Percentiles rank a stretch among this genome's conserved stretches.
Conservation (phyloP, 2,329 filamentous ascomycete species). For the Pyrenophora tritici-repentis region DNA sequence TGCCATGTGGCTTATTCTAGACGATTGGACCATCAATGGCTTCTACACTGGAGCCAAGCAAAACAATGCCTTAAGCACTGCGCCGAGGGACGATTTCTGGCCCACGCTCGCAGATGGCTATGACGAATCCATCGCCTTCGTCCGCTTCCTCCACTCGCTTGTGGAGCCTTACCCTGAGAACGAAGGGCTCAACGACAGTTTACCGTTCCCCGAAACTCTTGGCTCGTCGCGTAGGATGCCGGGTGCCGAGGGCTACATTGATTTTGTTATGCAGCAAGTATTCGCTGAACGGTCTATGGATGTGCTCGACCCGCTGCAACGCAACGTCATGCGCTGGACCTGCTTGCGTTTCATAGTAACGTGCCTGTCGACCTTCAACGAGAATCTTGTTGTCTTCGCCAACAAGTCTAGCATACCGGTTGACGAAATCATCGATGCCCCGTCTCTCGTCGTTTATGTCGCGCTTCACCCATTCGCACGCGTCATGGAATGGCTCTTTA, state of each 20-base stretch:
- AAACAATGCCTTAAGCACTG: slow-evolving; percentile 26
- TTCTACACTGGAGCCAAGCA: slow-evolving; percentile 43
- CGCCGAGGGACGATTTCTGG: slow-evolving; percentile 59
- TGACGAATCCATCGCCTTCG: slow-evolving; percentile 84
- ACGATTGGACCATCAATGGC: slow-evolving; percentile 68
- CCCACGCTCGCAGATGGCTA: slow-evolving; percentile 77
- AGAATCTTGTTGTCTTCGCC: slow-evolving; percentile 84
- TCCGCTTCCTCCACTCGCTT: slow-evolving; percentile 75
- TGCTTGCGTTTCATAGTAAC: slow-evolving; percentile 83
- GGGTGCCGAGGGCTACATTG: slow-evolving; percentile 90
- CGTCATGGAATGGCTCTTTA: slow-evolving; percentile 98
- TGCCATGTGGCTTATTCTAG: slow-evolving; percentile 78
- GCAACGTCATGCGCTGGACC: slow-evolving; percentile 73
- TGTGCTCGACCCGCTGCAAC: slow-evolving; percentile 66
- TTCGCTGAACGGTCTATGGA: slow-evolving; percentile 71
- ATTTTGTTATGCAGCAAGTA: slow-evolving; percentile 83
- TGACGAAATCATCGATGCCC: slow-evolving; percentile 74
- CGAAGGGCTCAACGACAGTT: slow-evolving; percentile 68
- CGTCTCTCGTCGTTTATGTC: slow-evolving; percentile 78
- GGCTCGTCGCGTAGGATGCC: slow-evolving; percentile 77
- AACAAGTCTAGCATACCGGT: slow-evolving; percentile 77
- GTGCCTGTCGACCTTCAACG: slow-evolving; percentile 87
- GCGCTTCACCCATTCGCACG: slow-evolving; percentile 89
- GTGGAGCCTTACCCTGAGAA: slow-evolving; percentile 68
- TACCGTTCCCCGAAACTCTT: slow-evolving; percentile 87